Evolutionary conservation across 2,329 filamentous ascomycete genomes (phyloP).

Genomic region (Colletotrichum neosansevieriae): DNA sequence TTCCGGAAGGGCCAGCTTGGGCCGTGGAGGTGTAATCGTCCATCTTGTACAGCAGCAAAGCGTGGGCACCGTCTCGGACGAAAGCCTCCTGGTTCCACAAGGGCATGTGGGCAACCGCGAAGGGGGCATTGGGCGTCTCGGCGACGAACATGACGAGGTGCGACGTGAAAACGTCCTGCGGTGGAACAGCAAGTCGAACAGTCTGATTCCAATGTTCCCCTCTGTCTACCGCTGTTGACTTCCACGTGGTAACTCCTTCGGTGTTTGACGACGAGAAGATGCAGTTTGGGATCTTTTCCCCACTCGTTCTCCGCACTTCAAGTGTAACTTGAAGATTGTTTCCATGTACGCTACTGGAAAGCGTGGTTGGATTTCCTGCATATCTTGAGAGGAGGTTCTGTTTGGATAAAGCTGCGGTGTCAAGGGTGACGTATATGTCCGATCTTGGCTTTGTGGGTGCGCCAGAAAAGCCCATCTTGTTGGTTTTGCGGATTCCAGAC

Average conservation of each 20-base stretch:
- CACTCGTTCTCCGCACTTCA: conserved; percentile 83
- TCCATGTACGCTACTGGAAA: conserved; percentile 71
- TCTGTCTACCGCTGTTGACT: conserved; percentile 82
- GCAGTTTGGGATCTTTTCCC: conserved; percentile 87
- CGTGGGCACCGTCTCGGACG: conserved; percentile 85
- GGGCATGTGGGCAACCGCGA: conserved; percentile 92
- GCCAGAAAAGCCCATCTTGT: conserved; percentile 92
- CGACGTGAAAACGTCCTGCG: conserved; percentile 82
- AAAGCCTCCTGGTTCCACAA: conserved; percentile 95
- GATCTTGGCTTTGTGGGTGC: conserved; percentile 89
- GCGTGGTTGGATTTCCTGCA: conserved; percentile 79
- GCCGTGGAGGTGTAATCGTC: conserved; percentile 87
- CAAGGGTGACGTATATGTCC: conserved; percentile 93
- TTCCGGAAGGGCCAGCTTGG: conserved; percentile 72
- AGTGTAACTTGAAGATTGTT: conserved; percentile 88
- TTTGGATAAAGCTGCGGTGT: conserved; percentile 80
- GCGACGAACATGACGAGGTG: conserved; percentile 93
- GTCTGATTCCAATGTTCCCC: conserved; percentile 91
- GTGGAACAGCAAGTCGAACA: conserved; percentile 81
- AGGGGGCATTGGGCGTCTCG: conserved; percentile 87
- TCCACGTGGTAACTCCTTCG: conserved; percentile 84
- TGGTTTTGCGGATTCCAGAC: conserved; percentile 82
- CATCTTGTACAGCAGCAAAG: conserved; percentile 86
- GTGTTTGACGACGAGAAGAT: conserved; percentile 89
- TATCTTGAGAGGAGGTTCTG: conserved; percentile 78